phyloP scores from a whole-genome alignment of 2,329 filamentous ascomycete species.

The Aulographum hederae region DNA sequence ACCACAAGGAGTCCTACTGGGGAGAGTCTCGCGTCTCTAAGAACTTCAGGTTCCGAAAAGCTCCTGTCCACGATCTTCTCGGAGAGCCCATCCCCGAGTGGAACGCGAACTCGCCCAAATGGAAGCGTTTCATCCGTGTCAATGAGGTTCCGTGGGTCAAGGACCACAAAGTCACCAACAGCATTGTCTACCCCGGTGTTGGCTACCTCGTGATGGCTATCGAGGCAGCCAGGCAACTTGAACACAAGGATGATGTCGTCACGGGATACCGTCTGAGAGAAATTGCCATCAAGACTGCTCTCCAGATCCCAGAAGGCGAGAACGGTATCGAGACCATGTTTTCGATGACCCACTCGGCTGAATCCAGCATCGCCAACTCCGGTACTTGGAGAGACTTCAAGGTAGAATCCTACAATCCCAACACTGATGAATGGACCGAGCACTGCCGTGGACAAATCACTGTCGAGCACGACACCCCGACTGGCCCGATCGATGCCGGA shows the following conservation, averaged over 20 bases:
- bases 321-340: constrained; percentile 9
- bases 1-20: constrained; percentile 13
- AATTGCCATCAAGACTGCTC: constrained; percentile 7
- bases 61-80: constrained; percentile 12
- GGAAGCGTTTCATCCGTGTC: constrained; percentile 9
- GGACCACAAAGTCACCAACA: constrained; percentile 8
- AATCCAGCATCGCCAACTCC: constrained; percentile 7
- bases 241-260: neutral
- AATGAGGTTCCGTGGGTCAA: constrained; percentile 10
- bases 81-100: constrained; percentile 8
- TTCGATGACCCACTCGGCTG: constrained; percentile 6
- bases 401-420: constrained; percentile 9
- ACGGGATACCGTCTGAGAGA: constrained; percentile 5
- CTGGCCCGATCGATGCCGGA: neutral
- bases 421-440: constrained; percentile 6
- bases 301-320: constrained; percentile 7
- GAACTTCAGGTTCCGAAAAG: constrained; percentile 7
- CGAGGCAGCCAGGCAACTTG: constrained; percentile 9
- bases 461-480: constrained; percentile 4
- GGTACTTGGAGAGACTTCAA: constrained; percentile 9
- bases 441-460: constrained; percentile 10
- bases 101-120: constrained; percentile 9
- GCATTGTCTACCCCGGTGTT: constrained; percentile 7
- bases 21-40: constrained; percentile 8
- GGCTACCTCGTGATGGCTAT: constrained; percentile 11